These are phyloP conservation scores for Talaromyces sp. DNA, from an alignment of 2,329 filamentous ascomycete genomes.

Conservation along the genomic window DNA sequence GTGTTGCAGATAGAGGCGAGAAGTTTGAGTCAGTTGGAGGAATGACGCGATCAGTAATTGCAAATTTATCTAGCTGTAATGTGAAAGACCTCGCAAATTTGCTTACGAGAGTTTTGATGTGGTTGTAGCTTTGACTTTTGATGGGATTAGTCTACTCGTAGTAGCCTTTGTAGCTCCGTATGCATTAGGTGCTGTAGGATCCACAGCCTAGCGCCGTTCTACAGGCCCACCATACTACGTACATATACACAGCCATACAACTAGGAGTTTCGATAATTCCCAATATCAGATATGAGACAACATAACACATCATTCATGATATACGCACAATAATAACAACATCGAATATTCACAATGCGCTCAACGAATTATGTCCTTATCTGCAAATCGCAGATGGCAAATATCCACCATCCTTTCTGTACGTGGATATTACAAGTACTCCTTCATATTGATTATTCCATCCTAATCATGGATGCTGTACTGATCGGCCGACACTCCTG, in stretches of 20 bases:
- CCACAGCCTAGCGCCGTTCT: too few relatives aligned
- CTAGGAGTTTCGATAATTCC: neutral
- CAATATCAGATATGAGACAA: neutral
- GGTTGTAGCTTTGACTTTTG: neutral
- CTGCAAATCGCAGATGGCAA: conserved; percentile 2
- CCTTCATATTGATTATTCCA: conserved; percentile 1
- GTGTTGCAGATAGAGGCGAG: neutral
- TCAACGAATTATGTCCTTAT: neutral
- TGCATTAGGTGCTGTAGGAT: too few relatives aligned
- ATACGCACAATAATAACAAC: neutral
- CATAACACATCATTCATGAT: conserved; percentile 9
- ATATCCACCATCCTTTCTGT: neutral
- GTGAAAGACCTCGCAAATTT: neutral
- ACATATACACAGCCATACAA: too few relatives aligned
- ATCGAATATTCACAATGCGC: neutral
- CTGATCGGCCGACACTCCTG: neutral
- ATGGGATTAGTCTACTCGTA: neutral
- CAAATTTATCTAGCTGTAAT: too few relatives aligned
- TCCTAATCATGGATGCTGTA: neutral
- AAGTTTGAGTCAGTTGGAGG: too few relatives aligned
- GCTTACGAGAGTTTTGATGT: neutral
- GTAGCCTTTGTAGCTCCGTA: neutral
- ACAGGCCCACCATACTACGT: neutral
- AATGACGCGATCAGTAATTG: neutral
- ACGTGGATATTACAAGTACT: neutral